phyloP scores from a whole-genome alignment of 2,329 filamentous ascomycete genomes.

The Chaetomium sp. region DNA sequence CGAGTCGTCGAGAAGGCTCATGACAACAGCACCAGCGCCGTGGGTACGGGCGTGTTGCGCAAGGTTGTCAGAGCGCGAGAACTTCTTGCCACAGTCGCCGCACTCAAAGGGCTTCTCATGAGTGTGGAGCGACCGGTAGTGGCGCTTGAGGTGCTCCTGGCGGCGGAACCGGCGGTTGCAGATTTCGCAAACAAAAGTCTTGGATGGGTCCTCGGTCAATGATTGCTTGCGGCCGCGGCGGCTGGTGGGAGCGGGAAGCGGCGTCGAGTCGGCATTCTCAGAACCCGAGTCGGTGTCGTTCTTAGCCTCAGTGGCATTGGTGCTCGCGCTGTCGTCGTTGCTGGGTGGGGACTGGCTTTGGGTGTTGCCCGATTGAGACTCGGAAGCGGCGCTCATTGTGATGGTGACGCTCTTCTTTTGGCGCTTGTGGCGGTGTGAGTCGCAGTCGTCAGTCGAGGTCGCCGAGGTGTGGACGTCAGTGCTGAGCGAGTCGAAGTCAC shows the following conservation, averaged over 20 bases:
- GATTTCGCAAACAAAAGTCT: conserved; percentile 94
- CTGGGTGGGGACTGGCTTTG: conserved; percentile 30
- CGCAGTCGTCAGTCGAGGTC: conserved; percentile 43
- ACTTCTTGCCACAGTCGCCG: conserved; percentile 97
- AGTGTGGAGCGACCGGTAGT: conserved; percentile 97
- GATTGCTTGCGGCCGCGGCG: conserved; percentile 98
- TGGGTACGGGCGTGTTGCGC: conserved; percentile 94
- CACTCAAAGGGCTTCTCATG: conserved; percentile 99
- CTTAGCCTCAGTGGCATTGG: conserved; percentile 28
- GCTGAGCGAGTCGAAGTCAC: conserved; percentile 65
- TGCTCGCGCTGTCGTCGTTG: conserved; percentile 19
- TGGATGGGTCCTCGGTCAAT: conserved; percentile 91
- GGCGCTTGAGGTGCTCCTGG: conserved; percentile 96
- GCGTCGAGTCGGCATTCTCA: conserved; percentile 33
- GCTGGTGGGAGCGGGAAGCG: conserved; percentile 57
- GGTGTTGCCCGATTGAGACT: conserved; percentile 30
- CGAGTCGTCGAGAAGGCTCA: conserved; percentile 74
- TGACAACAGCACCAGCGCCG: conserved; percentile 80
- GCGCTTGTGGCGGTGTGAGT: conserved; percentile 52
- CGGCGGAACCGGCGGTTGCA: conserved; percentile 97
- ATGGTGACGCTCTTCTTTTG: conserved; percentile 41
- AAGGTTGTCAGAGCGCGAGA: conserved; percentile 95
- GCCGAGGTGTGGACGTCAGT: conserved; percentile 57
- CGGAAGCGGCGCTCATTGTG: conserved; percentile 39
- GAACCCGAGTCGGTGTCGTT: conserved; percentile 32